Evolutionary conservation across 83 land plant genomes (phyloP), one percentile per base, ranked within the genome.

Genomic region (Thuja plicata): DNA sequence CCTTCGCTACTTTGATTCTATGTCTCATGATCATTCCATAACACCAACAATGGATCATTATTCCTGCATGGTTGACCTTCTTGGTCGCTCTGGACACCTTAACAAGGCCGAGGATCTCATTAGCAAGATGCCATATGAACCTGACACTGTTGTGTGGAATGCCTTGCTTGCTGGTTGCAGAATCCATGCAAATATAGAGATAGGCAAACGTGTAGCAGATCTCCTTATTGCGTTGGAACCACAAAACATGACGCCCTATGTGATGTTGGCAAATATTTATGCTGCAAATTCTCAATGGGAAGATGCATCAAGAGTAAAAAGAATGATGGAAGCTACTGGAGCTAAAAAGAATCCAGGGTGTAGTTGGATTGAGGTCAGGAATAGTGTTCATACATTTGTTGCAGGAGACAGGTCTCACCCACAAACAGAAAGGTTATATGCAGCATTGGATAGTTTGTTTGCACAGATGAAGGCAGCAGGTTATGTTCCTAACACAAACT

Each of bases 321-420:
- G 52, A 48, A 43, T 70, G 12, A 89, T 90, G 88, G 86, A 88
- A 45, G 88, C 80, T 24, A 92, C 79, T 78, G 88, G 85, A 45
- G 21, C 88, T 55, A 88, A 89, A 87, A 91, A 92, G 74, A 90
- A 89, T 40, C 89, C 91, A 10, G 94, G 92, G 70, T 91, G 90
- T 60, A 92, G 93, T 55, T 92, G 93, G 92, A 92, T 87, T 66
- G 91, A 92, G 76, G 55, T 91, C 37, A 84, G 89, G 37, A 89
- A 88, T 85, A 88, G 38, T 24, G 86, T 88, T 21, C 88, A 85
- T 88, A 81, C 50, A 34, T 89, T 91, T 37, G 37, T 89, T 76
- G 54, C 80, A 37, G 85, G 84, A 54, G 84, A 88, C 86, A 30
- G 5, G 41, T 43, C 79, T 24, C 87, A 87, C 13, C 74, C 76